Conservation (phyloP, 371 early-diverging fungal genomes). For the Mortierella sp. region DNA sequence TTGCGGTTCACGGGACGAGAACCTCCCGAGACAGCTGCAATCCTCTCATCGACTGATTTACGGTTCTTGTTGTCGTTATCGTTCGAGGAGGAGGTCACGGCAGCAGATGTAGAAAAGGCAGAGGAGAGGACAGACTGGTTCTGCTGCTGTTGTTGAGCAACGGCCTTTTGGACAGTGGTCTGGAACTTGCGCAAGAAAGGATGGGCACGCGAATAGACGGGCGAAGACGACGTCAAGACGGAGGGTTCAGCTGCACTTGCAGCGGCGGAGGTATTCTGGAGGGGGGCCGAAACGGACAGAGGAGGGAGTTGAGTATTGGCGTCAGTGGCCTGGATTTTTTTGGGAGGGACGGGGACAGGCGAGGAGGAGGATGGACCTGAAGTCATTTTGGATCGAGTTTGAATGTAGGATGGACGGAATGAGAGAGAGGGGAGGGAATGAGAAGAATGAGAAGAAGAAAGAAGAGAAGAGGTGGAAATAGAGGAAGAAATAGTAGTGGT, state of each 20-base stretch:
- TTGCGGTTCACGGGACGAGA: neutral
- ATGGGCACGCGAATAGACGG: conserved; percentile 32
- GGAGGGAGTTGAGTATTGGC: conserved; percentile 1
- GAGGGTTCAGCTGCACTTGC: conserved; percentile 6
- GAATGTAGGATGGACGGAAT: conserved; percentile 14
- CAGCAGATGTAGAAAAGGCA: conserved; percentile 36
- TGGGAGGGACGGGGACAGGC: conserved; percentile 1
- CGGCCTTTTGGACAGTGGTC: conserved; percentile 23
- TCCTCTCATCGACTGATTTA: conserved; percentile 26
- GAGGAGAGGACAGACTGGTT: conserved; percentile 14
- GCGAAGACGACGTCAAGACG: conserved; percentile 24
- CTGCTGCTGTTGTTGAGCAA: conserved; percentile 11
- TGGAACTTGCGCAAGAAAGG: conserved; percentile 54
- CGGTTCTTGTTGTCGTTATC: neutral
- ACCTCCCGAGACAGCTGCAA: conserved; percentile 7
- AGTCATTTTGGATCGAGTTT: conserved; percentile 35
- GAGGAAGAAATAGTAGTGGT: conserved; percentile 2
- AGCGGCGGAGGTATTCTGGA: neutral
- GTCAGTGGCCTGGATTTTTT: neutral
- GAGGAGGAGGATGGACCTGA: conserved; percentile 9
- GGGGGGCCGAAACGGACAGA: neutral
- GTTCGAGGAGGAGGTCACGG: neutral
- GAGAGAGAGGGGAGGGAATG: neutral
- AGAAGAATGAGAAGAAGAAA: conserved; percentile 10
- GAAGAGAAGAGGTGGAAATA: neutral